Evolutionary conservation across 306 rosid genomes (phyloP).

Genomic region (Ormosia emarginata): DNA sequence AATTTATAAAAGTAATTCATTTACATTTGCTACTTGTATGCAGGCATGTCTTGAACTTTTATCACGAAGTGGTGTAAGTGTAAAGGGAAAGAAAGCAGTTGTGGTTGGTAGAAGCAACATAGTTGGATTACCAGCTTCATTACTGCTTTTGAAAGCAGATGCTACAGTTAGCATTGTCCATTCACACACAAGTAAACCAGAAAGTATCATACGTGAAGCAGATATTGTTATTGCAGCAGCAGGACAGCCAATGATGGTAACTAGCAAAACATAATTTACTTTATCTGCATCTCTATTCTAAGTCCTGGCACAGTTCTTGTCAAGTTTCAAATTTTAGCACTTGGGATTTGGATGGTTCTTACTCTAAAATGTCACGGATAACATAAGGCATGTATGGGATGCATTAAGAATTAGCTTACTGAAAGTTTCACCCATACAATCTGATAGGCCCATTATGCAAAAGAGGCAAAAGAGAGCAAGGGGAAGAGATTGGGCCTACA

Average conservation of each 20-base stretch:
- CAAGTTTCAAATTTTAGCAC: background rate
- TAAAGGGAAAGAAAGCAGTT: conserved; percentile 81
- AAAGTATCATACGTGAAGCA: conserved; percentile 66
- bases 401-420: conserved; percentile 8
- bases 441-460: no score
- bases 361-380: background rate
- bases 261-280: background rate
- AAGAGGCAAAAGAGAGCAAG: no score
- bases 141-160: conserved; percentile 85
- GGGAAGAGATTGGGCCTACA: no score
- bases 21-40: background rate
- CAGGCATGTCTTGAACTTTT: conserved; percentile 93
- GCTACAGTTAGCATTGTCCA: conserved; percentile 82
- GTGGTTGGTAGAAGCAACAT: conserved; percentile 97
- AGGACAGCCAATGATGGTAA: conserved; percentile 86
- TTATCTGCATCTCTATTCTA: background rate
- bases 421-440: background rate
- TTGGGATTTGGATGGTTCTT: conserved; percentile 7
- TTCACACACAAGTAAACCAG: conserved; percentile 65
- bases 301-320: background rate
- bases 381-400: background rate
- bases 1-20: background rate
- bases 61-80: conserved; percentile 64
- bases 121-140: conserved; percentile 83
- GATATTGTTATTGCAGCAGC: conserved; percentile 94